A percentile compares a stretch with the other conserved stretches of the same genome.
Evolutionary conservation across 129 eudicot genomes (phyloP).

Genomic region (Calendula officinalis): DNA sequence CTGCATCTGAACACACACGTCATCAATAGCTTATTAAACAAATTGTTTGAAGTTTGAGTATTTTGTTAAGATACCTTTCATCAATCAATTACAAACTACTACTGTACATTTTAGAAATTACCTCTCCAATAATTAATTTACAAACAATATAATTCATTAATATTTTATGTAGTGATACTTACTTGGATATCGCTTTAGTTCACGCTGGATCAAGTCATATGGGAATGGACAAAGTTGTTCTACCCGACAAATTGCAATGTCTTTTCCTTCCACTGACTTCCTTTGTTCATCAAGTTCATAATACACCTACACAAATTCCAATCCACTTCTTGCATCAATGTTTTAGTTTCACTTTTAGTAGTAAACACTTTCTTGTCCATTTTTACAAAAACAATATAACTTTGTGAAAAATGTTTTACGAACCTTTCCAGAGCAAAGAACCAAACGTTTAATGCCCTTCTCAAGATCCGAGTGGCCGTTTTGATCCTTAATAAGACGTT

Average conservation of each 20-base stretch:
- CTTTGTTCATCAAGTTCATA: conserved; percentile 90
- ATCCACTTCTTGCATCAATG: not conserved
- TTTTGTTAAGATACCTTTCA: too few relatives aligned
- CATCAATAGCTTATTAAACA: not conserved
- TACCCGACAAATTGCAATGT: conserved; percentile 86
- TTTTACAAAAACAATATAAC: too few relatives aligned
- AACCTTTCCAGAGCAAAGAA: conserved; percentile 99
- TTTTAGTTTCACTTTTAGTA: not conserved
- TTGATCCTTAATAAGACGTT: conserved; percentile 94
- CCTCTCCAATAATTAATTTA: too few relatives aligned
- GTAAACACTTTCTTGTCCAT: not conserved
- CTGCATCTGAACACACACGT: conserved; percentile 56
- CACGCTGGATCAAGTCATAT: conserved; percentile 87
- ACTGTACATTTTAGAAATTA: too few relatives aligned
- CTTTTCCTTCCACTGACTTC: conserved; percentile 51
- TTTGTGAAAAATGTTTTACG: not conserved
- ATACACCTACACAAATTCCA: conserved; percentile 54
- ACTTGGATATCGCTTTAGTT: conserved; percentile 94
- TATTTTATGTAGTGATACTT: conserved; percentile 18
- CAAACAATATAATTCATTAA: not conserved
- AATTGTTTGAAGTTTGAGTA: too few relatives aligned
- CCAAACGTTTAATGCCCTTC: conserved; percentile 76
- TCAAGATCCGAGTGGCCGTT: conserved; percentile 82
- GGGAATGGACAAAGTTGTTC: conserved; percentile 99
- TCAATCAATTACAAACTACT: too few relatives aligned